These are phyloP conservation scores for Euclidium syriacum DNA, from an alignment of 345 rosid species.

Conservation along the genomic window DNA sequence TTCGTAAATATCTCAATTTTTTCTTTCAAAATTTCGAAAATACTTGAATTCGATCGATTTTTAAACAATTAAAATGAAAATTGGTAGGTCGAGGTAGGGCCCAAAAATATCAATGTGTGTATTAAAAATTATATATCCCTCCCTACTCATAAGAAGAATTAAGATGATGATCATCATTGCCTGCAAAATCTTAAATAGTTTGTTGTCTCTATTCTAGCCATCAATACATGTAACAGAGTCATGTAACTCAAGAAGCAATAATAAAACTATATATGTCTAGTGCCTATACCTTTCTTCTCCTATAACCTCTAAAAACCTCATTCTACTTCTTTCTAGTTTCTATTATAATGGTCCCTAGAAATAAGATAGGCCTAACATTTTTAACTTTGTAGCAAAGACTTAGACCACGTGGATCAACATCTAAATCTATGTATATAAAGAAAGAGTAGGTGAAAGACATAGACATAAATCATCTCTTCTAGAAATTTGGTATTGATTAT, in stretches of 20 bases:
- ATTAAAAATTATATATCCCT: neutral
- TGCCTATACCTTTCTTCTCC: constrained; percentile 8
- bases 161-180: constrained; percentile 12
- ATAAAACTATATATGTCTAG: constrained; percentile 21
- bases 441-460: constrained; percentile 22
- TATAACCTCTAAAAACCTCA: constrained; percentile 19
- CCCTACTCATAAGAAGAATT: constrained; percentile 14
- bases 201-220: constrained; percentile 1
- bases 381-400: constrained; percentile 17
- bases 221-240: constrained; percentile 3
- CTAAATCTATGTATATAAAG: constrained; percentile 1
- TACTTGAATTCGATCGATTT: neutral
- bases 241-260: constrained; percentile 11
- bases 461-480: constrained; percentile 18
- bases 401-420: constrained; percentile 13
- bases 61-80: neutral
- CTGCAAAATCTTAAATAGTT: constrained; percentile 7
- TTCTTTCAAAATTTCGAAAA: neutral
- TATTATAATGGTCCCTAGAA: constrained; percentile 25
- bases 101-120: constrained; percentile 4
- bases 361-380: constrained; percentile 25
- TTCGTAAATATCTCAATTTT: too few species aligned
- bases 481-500: constrained; percentile 16
- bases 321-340: constrained; percentile 21
- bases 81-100: constrained; percentile 22